Evolutionary conservation across 129 eudicot genomes (phyloP).

Genomic region (Flaveria ramosissima): DNA sequence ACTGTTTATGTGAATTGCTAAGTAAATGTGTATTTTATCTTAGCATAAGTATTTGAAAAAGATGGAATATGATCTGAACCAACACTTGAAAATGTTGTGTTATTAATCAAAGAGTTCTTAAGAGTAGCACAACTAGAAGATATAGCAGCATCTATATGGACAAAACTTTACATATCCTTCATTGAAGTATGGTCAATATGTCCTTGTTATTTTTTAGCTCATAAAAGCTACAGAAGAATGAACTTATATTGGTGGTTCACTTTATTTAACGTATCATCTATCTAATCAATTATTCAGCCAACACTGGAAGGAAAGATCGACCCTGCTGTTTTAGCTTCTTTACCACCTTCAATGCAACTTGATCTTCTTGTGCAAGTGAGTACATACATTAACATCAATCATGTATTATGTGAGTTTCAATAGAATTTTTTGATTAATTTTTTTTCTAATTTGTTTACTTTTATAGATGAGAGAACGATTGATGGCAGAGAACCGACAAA

Average conservation of each 20-base stretch:
- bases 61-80: not conserved
- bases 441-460: not conserved
- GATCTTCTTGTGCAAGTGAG: conserved; percentile 94
- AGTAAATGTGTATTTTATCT: not conserved
- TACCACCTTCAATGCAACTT: conserved; percentile 99
- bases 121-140: conserved; percentile 1
- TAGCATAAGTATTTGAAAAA: not conserved
- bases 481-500: conserved; percentile 98
- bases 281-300: conserved; percentile 59
- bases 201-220: not conserved
- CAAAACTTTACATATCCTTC: not conserved
- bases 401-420: conserved; percentile 11
- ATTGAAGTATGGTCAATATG: not conserved
- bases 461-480: conserved; percentile 93
- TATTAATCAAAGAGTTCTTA: not conserved
- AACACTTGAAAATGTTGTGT: not conserved
- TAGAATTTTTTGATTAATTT: not conserved
- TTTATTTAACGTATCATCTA: not conserved
- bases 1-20: not conserved
- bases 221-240: conserved; percentile 11
- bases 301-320: conserved; percentile 71
- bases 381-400: not conserved
- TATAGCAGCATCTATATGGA: conserved; percentile 3
- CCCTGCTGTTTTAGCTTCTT: conserved; percentile 90
- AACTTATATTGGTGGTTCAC: conserved; percentile 7